Evolutionary conservation across 108 stramenopile species (phyloP), one percentile per base, ranked within the genome.

Genomic region (Nitzschia sp.): DNA sequence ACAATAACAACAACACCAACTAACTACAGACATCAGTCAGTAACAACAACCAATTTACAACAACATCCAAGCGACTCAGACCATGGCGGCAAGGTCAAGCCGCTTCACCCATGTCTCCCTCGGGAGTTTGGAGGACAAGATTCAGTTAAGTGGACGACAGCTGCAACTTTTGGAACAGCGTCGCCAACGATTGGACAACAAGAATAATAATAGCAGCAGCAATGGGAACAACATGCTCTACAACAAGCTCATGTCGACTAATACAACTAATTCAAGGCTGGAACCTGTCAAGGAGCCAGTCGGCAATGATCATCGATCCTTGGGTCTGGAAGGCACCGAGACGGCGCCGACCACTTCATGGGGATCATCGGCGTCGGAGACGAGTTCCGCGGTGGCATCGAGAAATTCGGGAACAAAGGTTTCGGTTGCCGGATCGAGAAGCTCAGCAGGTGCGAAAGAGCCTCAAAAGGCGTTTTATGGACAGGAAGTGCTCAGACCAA

Each of bases 281-380:
- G 45, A 22, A 28, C 28, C 16, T 9, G 68, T 27, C 45, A 67
- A 53, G 66, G 29, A 25, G 11, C 53, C 19, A 41, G 33, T 22
- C 59, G 35, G 19, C 28, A 13, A 28, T 8, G 31, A 16, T 13
- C 38, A 41, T 4, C 3, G 21, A 48, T 48, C 4, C 35, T n/a
- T 60, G 57, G 47, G 57, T 58, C 2, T 33, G 21, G 66, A 67
- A 55, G 66, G 44, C 22, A 75, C 66, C 16, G 23, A 22, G 26
- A 72, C 71, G 11, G 66, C 32, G 15, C 65, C 73, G 16, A 75
- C 45, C 5, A 68, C 73, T n/a, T 75, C 48, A 25, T 66, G 64
- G 41, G 72, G 59, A 23, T 64, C 63, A 13, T 66, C 72, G 6
- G 52, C 72, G 11, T 69, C 58, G 1, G 33, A 54, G 8, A 21